Evolutionary conservation across 2,329 filamentous ascomycete species (phyloP).

Genomic region (Monilinia laxa): DNA sequence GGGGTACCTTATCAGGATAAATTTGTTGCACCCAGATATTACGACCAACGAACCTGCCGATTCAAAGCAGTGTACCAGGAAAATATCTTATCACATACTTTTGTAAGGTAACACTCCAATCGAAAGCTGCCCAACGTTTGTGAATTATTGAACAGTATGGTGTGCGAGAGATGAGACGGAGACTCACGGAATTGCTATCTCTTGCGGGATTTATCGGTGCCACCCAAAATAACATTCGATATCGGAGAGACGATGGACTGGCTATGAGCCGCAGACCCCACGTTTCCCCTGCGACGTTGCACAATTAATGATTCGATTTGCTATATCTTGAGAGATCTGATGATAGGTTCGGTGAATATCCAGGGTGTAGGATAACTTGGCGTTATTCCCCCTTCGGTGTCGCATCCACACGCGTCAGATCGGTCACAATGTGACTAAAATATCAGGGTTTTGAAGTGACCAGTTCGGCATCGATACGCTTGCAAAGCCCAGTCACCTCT

Average conservation of each 20-base stretch:
- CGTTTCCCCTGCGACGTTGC: conserved; percentile 12
- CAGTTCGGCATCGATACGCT: background rate
- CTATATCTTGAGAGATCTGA: background rate
- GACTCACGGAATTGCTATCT: background rate
- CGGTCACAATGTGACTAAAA: conserved; percentile 16
- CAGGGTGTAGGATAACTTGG: background rate
- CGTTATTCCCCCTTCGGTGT: background rate
- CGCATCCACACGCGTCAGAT: conserved; percentile 3
- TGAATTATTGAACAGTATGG: background rate
- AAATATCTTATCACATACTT: conserved; percentile 6
- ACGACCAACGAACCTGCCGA: conserved; percentile 1
- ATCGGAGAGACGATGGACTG: conserved; percentile 20
- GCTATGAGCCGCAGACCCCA: conserved; percentile 18
- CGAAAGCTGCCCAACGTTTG: background rate
- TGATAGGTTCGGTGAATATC: background rate
- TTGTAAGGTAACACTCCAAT: conserved; percentile 3
- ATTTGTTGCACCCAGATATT: conserved; percentile 4
- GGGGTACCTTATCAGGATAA: conserved; percentile 7
- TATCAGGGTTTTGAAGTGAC: conserved; percentile 7
- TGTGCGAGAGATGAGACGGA: conserved; percentile 2
- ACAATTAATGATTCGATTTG: conserved; percentile 18
- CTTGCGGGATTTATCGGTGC: conserved; percentile 13
- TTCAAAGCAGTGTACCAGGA: conserved; percentile 16
- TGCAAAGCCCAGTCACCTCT: background rate
- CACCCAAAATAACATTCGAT: conserved; percentile 10